Base-by-base conservation (phyloP, 352 stramenopile species). In the Albugo candida region DNA sequence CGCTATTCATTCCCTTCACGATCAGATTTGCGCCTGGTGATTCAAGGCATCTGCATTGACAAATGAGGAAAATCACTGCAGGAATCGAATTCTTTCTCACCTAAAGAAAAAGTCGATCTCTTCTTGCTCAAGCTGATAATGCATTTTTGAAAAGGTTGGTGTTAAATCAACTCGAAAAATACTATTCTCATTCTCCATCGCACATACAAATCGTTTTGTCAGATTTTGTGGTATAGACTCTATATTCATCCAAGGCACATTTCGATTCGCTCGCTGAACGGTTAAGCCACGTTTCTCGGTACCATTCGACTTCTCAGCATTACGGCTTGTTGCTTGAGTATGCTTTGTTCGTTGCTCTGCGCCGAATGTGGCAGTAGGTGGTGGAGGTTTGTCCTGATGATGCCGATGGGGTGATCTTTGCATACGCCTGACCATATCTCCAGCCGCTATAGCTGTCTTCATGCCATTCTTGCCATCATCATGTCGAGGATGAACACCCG, bases 1-100 rank as follows among this genome's bases (percentile, higher is more conserved):
- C 70, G 45, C 69, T 86, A 14, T 61, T 67, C 69, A 86, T 83
- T 21, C 74, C 74, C 47, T 86, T 86, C 20, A 86, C 69, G 13
- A 83, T 65, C 12, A 86, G 51, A 37, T 67, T 86, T 31, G 82
- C 74, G 41, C 81, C 70, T n/a, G 74, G 59, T 13, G 70, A 83
- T 47, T 86, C 71, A 43, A 86, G 83, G 52, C 70, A 82, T 43
- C 60, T 67, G 24, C 8, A 48, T 14, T 5, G n/a, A 17, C 47
- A 51, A 5, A 49, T 16, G 55, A 13, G 43, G 11, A 53, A 24
- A 57, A 18, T 45, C 47, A 38, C 38, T 8, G 3, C 38, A 24
- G 8, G 20, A 3, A 24, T 43, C 8, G 20, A 8, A 8, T 10
- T 19, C 3, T 43, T 3, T 8, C 38, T 35, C 48, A 69, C 45